A percentile compares a stretch with the other conserved stretches of the same genome.
These are phyloP conservation scores for Selaginella moellendorffii DNA, from an alignment of 75 land plant genomes.

Conservation along the genomic window DNA sequence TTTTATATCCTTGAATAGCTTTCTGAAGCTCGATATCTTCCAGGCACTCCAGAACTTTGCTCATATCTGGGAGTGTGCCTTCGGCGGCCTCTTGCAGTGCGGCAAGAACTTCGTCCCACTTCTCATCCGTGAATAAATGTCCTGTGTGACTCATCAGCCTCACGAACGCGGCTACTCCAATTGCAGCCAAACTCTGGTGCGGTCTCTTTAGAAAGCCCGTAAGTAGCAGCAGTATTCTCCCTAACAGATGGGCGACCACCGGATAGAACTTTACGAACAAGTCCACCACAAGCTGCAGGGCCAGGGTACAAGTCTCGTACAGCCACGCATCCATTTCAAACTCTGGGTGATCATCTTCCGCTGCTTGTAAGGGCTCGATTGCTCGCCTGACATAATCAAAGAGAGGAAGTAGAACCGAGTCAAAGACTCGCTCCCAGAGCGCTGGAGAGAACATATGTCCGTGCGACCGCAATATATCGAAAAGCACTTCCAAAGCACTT, in stretches of 20 bases:
- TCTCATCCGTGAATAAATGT: constrained; percentile 65
- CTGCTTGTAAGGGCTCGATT: constrained; percentile 70
- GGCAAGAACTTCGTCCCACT: constrained; percentile 75
- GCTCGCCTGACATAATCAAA: constrained; percentile 97
- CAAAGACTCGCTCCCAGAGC: constrained; percentile 94
- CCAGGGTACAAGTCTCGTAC: constrained; percentile 92
- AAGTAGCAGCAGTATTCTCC: constrained; percentile 54
- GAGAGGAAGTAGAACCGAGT: constrained; percentile 87
- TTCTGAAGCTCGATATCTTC: constrained; percentile 20
- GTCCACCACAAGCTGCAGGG: constrained; percentile 92
- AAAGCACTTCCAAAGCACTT: constrained; percentile 84
- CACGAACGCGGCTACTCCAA: constrained; percentile 98
- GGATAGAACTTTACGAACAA: constrained; percentile 91
- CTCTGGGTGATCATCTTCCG: constrained; percentile 46
- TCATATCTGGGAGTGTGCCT: constrained; percentile 78
- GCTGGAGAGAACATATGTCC: constrained; percentile 87
- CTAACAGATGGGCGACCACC: constrained; percentile 69
- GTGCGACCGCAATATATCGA: constrained; percentile 86
- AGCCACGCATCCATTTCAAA: constrained; percentile 98
- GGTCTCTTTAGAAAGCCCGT: constrained; percentile 92
- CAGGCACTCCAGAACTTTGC: constrained; percentile 27
- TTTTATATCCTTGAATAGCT: neutral
- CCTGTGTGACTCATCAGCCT: constrained; percentile 94
- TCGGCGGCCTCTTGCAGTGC: constrained; percentile 70
- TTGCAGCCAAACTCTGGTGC: constrained; percentile 96